phyloP scores from a whole-genome alignment of 2,329 filamentous ascomycete species.

The Seiridium unicorne region DNA sequence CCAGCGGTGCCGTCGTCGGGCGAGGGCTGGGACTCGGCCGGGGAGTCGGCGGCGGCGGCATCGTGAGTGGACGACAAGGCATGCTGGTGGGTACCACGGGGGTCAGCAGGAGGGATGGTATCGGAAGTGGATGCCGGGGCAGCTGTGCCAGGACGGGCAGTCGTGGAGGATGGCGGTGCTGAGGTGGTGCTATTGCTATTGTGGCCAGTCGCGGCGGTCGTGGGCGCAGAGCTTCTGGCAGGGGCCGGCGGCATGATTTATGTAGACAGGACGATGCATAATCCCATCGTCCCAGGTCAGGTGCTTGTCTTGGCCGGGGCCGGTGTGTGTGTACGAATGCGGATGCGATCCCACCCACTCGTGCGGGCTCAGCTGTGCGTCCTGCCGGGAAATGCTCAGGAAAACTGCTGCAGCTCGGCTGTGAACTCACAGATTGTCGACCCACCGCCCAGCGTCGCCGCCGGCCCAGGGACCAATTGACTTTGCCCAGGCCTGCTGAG shows the following conservation, averaged over 20 bases:
- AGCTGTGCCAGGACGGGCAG: conserved; percentile 3
- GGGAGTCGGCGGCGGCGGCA: conserved; percentile 16
- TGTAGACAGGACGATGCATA: conserved; percentile 5
- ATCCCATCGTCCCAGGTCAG: not conserved
- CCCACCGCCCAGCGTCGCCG: too few relatives aligned
- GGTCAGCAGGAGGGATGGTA: conserved; percentile 2
- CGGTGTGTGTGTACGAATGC: not conserved
- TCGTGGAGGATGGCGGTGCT: not conserved
- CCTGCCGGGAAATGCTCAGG: not conserved
- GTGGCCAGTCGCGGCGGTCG: conserved; percentile 10
- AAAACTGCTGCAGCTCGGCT: not conserved
- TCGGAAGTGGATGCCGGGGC: conserved; percentile 6
- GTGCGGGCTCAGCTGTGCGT: not conserved
- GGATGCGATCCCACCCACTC: not conserved
- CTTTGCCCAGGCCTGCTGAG: not conserved
- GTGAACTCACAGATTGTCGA: not conserved
- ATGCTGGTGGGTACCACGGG: conserved; percentile 17
- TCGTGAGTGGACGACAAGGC: conserved; percentile 18
- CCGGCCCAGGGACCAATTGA: not conserved
- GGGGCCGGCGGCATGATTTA: conserved; percentile 9
- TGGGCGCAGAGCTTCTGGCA: conserved; percentile 13
- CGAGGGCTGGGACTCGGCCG: conserved; percentile 20
- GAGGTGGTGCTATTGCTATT: not conserved
- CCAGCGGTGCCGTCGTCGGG: conserved; percentile 8
- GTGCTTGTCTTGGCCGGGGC: too few relatives aligned